These are phyloP conservation scores for Colletotrichum simmondsii DNA, from an alignment of 2,329 filamentous ascomycete genomes.

Conservation along the genomic window DNA sequence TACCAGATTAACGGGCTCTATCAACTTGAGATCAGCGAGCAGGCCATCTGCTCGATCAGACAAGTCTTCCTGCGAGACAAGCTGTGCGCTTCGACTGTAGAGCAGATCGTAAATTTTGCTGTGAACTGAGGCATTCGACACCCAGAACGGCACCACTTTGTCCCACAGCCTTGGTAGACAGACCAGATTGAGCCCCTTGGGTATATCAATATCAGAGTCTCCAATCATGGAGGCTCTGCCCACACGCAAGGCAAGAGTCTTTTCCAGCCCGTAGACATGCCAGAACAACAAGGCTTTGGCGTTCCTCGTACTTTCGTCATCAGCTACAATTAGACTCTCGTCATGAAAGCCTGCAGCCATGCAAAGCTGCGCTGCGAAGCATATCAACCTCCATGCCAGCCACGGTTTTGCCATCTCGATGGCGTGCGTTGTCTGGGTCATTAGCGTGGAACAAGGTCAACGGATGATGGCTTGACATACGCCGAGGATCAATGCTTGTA, in stretches of 20 bases:
- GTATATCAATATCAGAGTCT: slow-evolving; percentile 64
- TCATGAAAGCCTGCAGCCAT: slow-evolving; percentile 35
- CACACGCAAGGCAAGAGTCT: slow-evolving; percentile 66
- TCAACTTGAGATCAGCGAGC: background rate
- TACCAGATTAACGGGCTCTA: background rate
- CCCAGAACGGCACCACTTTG: slow-evolving; percentile 56
- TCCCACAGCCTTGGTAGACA: slow-evolving; percentile 47
- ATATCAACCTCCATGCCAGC: slow-evolving; percentile 5
- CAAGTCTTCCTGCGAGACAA: background rate
- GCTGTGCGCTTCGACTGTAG: background rate
- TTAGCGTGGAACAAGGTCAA: no score
- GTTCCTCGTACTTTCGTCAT: background rate
- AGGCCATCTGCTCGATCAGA: background rate
- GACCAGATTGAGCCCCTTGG: slow-evolving; percentile 43
- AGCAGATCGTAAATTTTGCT: slow-evolving; percentile 58
- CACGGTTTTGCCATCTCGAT: slow-evolving; percentile 15
- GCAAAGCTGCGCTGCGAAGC: slow-evolving; percentile 5
- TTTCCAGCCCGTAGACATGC: slow-evolving; percentile 67
- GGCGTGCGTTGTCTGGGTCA: background rate
- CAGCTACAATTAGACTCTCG: background rate
- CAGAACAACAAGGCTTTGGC: slow-evolving; percentile 52
- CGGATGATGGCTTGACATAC: background rate
- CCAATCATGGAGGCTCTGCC: slow-evolving; percentile 68
- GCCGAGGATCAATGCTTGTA: slow-evolving; percentile 2
- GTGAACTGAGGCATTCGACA: slow-evolving; percentile 58